Base-by-base conservation (phyloP, 2,329 filamentous ascomycete species). In the Alternaria triticina region DNA sequence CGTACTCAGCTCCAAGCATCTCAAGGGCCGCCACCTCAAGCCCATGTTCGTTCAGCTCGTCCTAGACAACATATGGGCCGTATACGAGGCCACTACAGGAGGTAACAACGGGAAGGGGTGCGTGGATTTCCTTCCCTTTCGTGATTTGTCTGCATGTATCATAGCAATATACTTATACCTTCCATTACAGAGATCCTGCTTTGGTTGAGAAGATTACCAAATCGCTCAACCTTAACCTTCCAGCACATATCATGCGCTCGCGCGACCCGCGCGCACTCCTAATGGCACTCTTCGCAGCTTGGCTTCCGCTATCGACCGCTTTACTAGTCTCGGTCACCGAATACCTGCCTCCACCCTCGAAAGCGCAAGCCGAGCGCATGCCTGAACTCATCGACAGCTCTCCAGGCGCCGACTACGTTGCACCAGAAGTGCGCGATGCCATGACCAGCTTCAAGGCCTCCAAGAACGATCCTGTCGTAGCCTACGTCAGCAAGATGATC, bases 401-500 rank as follows among this genome's bases (percentile, higher is more conserved):
- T 0, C 95, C 96, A 1, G 95, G 93, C 1, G 86, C 90, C 4
- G 86, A 88, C 3, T 85, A 88, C 70, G 89, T 98, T 49, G 89
- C 92, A 57, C 82, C 87, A 2, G 82, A 84, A 7, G 83, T 98
- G 57, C 90, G 89, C 70, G 85, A 91, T n/a, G 93, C 95, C 6
- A 95, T 98, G 90, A 82, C 91, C 2, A 85, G 89, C 0, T 97
- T 97, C 76, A 92, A 91, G 74, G 88, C 88, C 4, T 86, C 85
- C 0, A 85, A 87, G 43, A 85, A 89, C 0, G 91, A 91, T 61
- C 94, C 95, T 0, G 89, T 97, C 0, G 93, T 99, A 2, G 95
- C 93, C 9, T 99, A 97, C 70, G 92, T 99, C 64, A 98, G 95
- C 82, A 99, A 99, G 79, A 97, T 99, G 94, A 92, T 98, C 2